Conservation (phyloP, 768 basidiomycete species). For the Floccularia luteovirens region DNA sequence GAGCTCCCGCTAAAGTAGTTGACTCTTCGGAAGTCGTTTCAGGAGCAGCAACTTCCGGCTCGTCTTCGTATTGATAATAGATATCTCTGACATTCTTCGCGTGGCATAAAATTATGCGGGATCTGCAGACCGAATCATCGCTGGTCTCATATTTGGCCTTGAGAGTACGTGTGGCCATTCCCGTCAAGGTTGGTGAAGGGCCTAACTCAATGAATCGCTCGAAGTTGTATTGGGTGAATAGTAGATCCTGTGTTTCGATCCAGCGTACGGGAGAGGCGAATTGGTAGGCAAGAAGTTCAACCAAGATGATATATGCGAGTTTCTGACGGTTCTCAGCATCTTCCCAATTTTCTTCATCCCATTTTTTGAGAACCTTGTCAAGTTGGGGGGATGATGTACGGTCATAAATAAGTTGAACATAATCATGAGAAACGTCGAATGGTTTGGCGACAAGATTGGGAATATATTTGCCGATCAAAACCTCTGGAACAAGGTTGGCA, state of each 20-base stretch:
- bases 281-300: constrained; percentile 96
- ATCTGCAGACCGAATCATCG: constrained; percentile 79
- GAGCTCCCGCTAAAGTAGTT: constrained; percentile 24
- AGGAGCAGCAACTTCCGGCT: constrained; percentile 37
- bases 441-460: constrained; percentile 92
- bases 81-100: constrained; percentile 96
- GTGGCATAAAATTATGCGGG: constrained; percentile 81
- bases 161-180: constrained; percentile 86
- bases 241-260: constrained; percentile 97
- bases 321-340: constrained; percentile 78
- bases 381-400: constrained; percentile 94
- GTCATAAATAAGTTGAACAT: constrained; percentile 93
- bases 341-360: constrained; percentile 91
- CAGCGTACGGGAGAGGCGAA: constrained; percentile 98
- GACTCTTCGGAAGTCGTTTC: constrained; percentile 28
- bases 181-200: constrained; percentile 92
- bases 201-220: constrained; percentile 95
- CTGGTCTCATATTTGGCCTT: constrained; percentile 90
- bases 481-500: constrained; percentile 86
- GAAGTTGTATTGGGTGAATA: constrained; percentile 81
- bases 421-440: constrained; percentile 76
- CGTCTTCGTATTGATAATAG: constrained; percentile 97
- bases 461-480: constrained; percentile 92
- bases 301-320: constrained; percentile 92
- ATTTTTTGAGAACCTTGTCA: constrained; percentile 88